These are phyloP conservation scores for Hygrophorus pudorinus DNA, from an alignment of 768 basidiomycete genomes.

Conservation along the genomic window DNA sequence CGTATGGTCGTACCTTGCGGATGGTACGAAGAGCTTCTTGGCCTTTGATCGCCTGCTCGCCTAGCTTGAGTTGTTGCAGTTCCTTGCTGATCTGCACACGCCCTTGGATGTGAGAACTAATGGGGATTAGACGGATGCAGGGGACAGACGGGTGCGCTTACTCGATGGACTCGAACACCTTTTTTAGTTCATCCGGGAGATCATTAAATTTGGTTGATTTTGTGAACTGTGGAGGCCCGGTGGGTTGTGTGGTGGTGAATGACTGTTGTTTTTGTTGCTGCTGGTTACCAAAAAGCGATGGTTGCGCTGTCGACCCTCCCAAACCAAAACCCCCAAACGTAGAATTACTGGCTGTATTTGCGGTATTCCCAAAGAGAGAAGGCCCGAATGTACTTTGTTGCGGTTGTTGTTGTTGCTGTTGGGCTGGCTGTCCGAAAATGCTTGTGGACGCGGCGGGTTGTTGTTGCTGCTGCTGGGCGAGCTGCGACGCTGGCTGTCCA, in stretches of 20 bases:
- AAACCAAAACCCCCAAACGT: slow-evolving; percentile 15
- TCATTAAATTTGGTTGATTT: slow-evolving; percentile 76
- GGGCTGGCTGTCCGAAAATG: slow-evolving; percentile 20
- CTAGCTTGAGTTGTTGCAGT: slow-evolving; percentile 64
- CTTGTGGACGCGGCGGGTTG: slow-evolving; percentile 14
- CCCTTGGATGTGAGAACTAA: slow-evolving; percentile 62
- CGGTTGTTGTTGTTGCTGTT: slow-evolving; percentile 10
- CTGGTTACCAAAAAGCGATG: slow-evolving; percentile 21
- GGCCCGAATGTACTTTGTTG: slow-evolving; percentile 13
- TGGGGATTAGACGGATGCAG: slow-evolving; percentile 7
- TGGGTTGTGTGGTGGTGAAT: slow-evolving; percentile 13
- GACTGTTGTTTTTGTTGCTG: slow-evolving; percentile 20
- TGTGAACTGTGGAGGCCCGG: slow-evolving; percentile 31
- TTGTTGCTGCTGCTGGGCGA: slow-evolving; percentile 13
- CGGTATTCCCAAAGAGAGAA: slow-evolving; percentile 15
- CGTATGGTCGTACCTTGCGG: slow-evolving; percentile 41
- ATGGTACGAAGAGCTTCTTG: slow-evolving; percentile 57
- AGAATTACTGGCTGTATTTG: slow-evolving; percentile 20
- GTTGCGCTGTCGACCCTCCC: slow-evolving; percentile 8
- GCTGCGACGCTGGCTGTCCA: slow-evolving; percentile 10
- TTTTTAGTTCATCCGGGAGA: slow-evolving; percentile 59
- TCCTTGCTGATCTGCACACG: slow-evolving; percentile 76
- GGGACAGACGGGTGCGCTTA: slow-evolving; percentile 22
- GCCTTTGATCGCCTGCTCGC: slow-evolving; percentile 64
- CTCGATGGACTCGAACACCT: slow-evolving; percentile 62